Evolutionary conservation across 495 filamentous ascomycete genomes (phyloP), one percentile per base, ranked within the genome.

Genomic region (Copromyces sp.): DNA sequence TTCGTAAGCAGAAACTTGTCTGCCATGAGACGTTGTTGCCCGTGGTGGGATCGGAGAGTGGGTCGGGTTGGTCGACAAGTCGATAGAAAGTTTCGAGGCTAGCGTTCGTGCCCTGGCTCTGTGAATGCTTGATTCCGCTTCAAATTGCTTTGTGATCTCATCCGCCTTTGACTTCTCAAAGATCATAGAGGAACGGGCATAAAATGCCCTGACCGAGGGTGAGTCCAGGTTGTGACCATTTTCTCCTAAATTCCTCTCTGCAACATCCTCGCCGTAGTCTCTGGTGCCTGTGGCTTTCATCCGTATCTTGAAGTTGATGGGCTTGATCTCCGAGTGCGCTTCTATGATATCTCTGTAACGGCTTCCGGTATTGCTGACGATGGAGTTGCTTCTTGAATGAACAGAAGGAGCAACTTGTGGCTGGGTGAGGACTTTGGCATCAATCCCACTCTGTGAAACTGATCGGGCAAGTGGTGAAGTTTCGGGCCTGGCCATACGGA

Each of bases 191-290:
- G 73, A 68, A 29, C 72, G 75, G 4, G 78, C 72, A 73, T 82
- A 78, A 41, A 79, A 83, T 1, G 78, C 78, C 61, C 73, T 71
- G 14, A 81, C 80, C 9, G 79, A 79, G 4, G 73, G 47, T 2
- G 81, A 78, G 24, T 74, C 73, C 7, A 81, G 73, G 39, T 78
- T 69, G 69, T 77, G 77, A 2, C 80, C 78, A 65, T 81, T 84
- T 69, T 79, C 73, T 20, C 71, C 78, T 65, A 87, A 81, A 70
- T 88, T 88, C 35, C 86, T 79, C 59, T 87, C 86, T 6, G 86
- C 86, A 0, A 88, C 86, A 75, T 88, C 87, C 75, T 88, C 86
- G 41, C 84, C 86, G 71, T 86, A 87, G 69, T 85, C 84, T 69
- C 81, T 81, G 2, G 80, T 76, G 0, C 86, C 86, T 14, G 84